A percentile compares a stretch with the other conserved stretches of the same genome.
Evolutionary conservation across 108 stramenopile genomes (phyloP).

Genomic region (Nitzschia inconspicua): DNA sequence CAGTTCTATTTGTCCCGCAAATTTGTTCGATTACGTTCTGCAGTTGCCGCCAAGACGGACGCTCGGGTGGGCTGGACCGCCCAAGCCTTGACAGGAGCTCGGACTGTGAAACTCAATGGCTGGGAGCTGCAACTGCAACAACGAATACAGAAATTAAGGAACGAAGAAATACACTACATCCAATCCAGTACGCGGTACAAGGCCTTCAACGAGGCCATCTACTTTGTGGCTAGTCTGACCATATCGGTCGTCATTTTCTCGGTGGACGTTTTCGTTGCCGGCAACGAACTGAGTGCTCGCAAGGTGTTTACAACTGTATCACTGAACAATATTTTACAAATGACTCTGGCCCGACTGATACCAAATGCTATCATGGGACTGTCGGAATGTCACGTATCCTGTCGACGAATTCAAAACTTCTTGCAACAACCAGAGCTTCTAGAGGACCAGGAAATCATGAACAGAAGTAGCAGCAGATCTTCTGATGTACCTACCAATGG

Average conservation of each 20-base stretch:
- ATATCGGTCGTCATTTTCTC: conserved; percentile 56
- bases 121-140: conserved; percentile 70
- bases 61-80: conserved; percentile 73
- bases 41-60: conserved; percentile 81
- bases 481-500: conserved; percentile 21
- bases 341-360: conserved; percentile 78
- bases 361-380: conserved; percentile 81
- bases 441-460: conserved; percentile 29
- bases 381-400: conserved; percentile 63
- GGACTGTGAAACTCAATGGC: conserved; percentile 81
- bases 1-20: conserved; percentile 57
- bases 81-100: conserved; percentile 78
- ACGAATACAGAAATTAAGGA: conserved; percentile 60
- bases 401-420: conserved; percentile 66
- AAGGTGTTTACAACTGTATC: conserved; percentile 62
- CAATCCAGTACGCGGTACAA: conserved; percentile 54
- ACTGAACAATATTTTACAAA: conserved; percentile 74
- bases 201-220: conserved; percentile 75
- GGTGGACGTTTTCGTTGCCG: conserved; percentile 33
- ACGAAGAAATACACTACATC: conserved; percentile 60
- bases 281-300: conserved; percentile 45
- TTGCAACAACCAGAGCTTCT: conserved; percentile 62
- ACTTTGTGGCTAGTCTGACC: conserved; percentile 53
- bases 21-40: conserved; percentile 62
- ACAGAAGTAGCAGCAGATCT: not conserved